phyloP scores from a whole-genome alignment of 148 eudicot species.

The Silene conica region DNA sequence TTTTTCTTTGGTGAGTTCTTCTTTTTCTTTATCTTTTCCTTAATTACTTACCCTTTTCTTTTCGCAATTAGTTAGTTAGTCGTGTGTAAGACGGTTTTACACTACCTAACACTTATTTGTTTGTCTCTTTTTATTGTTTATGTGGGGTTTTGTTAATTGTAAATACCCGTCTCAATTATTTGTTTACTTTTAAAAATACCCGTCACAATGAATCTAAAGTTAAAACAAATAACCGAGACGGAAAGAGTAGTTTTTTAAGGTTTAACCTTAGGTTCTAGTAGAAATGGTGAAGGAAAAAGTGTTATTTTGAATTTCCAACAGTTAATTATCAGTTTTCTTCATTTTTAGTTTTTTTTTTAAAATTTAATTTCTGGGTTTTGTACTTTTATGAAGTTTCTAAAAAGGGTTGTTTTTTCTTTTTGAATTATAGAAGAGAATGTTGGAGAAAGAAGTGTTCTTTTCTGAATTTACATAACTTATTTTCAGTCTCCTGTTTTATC shows the following conservation, averaged over 20 bases:
- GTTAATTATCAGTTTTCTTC: neutral
- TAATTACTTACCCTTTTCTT: neutral
- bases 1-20: constrained; percentile 2
- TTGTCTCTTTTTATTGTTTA: neutral
- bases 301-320: constrained; percentile 1
- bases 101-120: neutral
- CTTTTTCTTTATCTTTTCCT: neutral
- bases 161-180: too few species aligned
- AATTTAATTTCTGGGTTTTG: neutral
- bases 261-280: neutral
- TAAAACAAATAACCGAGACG: too few species aligned
- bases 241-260: neutral
- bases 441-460: neutral
- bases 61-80: too few species aligned
- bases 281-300: neutral
- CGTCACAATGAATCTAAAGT: too few species aligned
- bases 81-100: too few species aligned
- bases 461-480: neutral
- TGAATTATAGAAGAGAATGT: neutral
- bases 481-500: neutral
- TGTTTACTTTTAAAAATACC: too few species aligned
- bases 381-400: neutral
- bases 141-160: neutral
- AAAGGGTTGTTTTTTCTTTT: neutral
- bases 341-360: neutral